These are phyloP conservation scores for Ceratobasidium theobromae DNA, from an alignment of 1,284 basidiomycete species.

Conservation along the genomic window DNA sequence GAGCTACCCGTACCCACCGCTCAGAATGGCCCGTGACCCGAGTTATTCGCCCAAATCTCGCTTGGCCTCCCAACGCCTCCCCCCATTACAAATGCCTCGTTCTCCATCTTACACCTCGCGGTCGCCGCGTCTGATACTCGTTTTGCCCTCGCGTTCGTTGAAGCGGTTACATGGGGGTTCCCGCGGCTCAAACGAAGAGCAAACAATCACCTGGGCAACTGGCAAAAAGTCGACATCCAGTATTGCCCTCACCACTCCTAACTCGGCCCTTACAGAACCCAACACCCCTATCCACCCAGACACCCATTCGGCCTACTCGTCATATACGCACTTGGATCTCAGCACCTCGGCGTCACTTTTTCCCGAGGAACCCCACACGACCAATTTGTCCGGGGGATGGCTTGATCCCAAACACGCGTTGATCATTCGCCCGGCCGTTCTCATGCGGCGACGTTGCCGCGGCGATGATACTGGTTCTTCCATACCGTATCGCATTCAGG, in stretches of 20 bases:
- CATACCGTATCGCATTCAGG: constrained; percentile 22
- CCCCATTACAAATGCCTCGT: background rate
- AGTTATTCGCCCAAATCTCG: background rate
- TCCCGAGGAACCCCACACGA: background rate
- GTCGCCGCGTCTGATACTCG: constrained; percentile 4
- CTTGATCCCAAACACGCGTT: constrained; percentile 18
- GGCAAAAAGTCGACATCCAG: constrained; percentile 14
- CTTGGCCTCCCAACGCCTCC: background rate
- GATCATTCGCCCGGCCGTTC: constrained; percentile 10
- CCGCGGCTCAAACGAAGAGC: constrained; percentile 7
- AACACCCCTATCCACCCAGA: constrained; percentile 13
- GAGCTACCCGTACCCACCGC: constrained; percentile 6
- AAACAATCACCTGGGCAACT: constrained; percentile 22
- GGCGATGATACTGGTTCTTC: constrained; percentile 4
- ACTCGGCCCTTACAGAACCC: background rate
- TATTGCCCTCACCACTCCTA: background rate
- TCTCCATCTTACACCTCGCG: constrained; percentile 18
- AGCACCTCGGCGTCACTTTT: constrained; percentile 1
- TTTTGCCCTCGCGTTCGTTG: constrained; percentile 20
- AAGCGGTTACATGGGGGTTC: background rate
- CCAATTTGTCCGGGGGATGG: background rate
- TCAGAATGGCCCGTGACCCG: background rate
- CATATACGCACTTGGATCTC: background rate
- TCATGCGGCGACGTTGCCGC: constrained; percentile 21
- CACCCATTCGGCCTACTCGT: constrained; percentile 17